Conservation (phyloP, 176 grass and related monocot genomes). For the Neostapfia colusana region DNA sequence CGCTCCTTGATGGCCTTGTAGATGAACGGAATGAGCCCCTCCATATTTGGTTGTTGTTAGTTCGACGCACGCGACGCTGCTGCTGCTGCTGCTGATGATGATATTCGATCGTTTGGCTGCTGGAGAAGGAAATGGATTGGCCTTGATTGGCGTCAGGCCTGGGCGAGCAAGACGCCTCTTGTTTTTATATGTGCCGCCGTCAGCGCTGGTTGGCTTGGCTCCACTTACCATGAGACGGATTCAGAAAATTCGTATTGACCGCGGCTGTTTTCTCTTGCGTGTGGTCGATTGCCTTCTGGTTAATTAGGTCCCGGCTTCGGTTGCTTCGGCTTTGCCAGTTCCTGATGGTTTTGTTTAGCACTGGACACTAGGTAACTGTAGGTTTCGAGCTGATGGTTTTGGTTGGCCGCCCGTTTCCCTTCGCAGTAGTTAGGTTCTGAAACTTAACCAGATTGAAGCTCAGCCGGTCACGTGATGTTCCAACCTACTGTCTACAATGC, state of each 20-base stretch:
- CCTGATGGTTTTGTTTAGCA: slow-evolving; percentile 8
- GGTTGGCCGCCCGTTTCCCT: not conserved
- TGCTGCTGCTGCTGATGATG: too few relatives aligned
- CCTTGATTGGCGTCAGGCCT: not conserved
- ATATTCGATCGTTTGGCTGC: too few relatives aligned
- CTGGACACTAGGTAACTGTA: not conserved
- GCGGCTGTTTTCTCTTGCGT: slow-evolving; percentile 20
- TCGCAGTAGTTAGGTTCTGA: not conserved
- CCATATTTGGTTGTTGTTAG: slow-evolving; percentile 38
- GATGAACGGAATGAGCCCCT: slow-evolving; percentile 87
- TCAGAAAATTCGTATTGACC: slow-evolving; percentile 26
- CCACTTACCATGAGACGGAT: not conserved
- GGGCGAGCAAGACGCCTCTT: not conserved
- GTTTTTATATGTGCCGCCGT: not conserved
- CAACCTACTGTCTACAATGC: not conserved
- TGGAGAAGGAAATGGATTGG: not conserved
- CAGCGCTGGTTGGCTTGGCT: too few relatives aligned
- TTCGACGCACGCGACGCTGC: not conserved
- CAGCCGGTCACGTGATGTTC: not conserved
- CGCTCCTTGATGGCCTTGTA: slow-evolving; percentile 74
- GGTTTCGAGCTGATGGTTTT: not conserved
- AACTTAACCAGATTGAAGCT: not conserved
- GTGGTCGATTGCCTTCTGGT: slow-evolving; percentile 10
- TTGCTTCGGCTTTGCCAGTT: slow-evolving; percentile 31
- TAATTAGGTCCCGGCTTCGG: slow-evolving; percentile 1